phyloP scores from a whole-genome alignment of 495 filamentous ascomycete species.

The Viridothelium virens region DNA sequence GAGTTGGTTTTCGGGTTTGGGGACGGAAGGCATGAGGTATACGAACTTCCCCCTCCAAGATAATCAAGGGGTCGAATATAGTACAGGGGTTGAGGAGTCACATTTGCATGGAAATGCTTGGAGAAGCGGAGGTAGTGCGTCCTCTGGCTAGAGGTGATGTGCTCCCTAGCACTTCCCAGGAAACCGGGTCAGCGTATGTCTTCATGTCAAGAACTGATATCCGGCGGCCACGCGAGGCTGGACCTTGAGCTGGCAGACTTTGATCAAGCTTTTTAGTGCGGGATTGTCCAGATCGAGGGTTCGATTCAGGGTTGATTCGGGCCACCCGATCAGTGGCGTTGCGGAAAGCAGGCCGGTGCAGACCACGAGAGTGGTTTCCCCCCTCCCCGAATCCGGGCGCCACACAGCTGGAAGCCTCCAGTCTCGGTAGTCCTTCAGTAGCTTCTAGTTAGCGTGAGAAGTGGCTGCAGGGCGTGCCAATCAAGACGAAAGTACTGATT shows the following conservation, averaged over 20 bases:
- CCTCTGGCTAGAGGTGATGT: no score
- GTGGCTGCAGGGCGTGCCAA: background rate
- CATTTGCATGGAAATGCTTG: no score
- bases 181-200: background rate
- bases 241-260: conserved; percentile 1
- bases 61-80: no score
- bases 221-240: conserved; percentile 4
- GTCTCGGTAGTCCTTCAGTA: conserved; percentile 5
- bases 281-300: background rate
- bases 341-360: background rate
- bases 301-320: background rate
- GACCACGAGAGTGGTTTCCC: background rate
- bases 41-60: no score
- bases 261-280: background rate
- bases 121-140: no score
- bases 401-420: background rate
- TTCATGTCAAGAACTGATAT: conserved; percentile 6
- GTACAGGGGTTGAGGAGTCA: no score
- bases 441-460: conserved; percentile 1
- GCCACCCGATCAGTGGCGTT: conserved; percentile 4
- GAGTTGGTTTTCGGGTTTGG: no score
- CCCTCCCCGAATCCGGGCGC: background rate
- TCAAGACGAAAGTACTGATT: background rate
- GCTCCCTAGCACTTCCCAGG: background rate
- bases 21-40: no score